phyloP scores from a whole-genome alignment of 345 rosid species.

The Conringia planisiliqua region DNA sequence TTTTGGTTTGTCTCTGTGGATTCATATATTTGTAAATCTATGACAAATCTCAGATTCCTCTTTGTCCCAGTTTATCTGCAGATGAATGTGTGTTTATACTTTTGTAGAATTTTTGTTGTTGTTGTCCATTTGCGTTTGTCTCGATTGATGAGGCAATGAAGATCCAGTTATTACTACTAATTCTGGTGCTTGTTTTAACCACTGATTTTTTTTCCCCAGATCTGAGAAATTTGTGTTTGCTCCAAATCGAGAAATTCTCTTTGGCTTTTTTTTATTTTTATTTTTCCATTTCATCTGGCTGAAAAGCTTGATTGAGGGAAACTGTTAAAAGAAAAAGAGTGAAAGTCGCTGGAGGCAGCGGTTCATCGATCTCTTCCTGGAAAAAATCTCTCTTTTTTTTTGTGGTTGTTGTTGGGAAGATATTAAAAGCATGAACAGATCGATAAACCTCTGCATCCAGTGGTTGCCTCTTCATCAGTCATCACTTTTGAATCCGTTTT shows the following conservation, averaged over 20 bases:
- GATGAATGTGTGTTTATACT: neutral
- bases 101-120: neutral
- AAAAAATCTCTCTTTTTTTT: neutral
- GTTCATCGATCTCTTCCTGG: conserved; percentile 99
- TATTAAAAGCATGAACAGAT: conserved; percentile 66
- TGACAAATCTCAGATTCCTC: neutral
- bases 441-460: conserved; percentile 99
- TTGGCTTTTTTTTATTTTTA: too few relatives aligned
- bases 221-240: conserved; percentile 26
- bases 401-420: neutral
- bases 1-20: neutral
- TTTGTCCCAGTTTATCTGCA: neutral
- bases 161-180: neutral
- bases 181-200: neutral
- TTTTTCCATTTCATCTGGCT: too few relatives aligned
- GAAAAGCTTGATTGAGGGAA: too few relatives aligned
- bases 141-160: neutral
- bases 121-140: neutral
- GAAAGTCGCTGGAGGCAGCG: conserved; percentile 95
- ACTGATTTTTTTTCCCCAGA: neutral
- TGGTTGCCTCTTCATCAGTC: conserved; percentile 32
- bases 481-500: neutral
- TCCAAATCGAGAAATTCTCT: neutral
- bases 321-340: neutral
- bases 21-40: neutral